A percentile compares a stretch with the other conserved stretches of the same genome.
These are phyloP conservation scores for Solanum hybrid DNA, from an alignment of 305 asterid genomes.

Conservation along the genomic window DNA sequence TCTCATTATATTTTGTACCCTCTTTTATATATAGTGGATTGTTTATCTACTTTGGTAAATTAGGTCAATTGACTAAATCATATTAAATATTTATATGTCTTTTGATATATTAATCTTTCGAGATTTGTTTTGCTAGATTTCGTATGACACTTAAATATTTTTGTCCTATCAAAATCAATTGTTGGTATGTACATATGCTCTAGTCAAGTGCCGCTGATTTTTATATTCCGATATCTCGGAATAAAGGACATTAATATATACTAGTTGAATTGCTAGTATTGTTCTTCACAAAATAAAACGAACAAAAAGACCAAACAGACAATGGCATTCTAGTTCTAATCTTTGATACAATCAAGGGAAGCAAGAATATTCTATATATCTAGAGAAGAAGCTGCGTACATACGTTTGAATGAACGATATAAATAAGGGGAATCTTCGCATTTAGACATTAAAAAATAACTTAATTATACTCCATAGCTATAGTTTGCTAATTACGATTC, in stretches of 20 bases:
- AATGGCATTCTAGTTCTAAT: not conserved
- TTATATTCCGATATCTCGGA: not conserved
- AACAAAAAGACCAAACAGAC: no score
- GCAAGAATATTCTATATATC: not conserved
- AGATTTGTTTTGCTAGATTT: no score
- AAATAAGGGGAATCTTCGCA: not conserved
- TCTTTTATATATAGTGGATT: no score
- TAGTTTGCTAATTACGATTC: not conserved
- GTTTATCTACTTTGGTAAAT: no score
- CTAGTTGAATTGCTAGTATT: not conserved
- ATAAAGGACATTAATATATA: not conserved
- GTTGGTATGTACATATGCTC: not conserved
- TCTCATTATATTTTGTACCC: no score
- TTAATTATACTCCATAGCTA: not conserved
- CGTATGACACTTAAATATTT: not conserved
- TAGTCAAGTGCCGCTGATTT: not conserved
- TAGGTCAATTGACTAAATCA: no score
- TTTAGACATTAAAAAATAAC: not conserved
- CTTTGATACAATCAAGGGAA: not conserved
- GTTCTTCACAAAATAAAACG: not conserved
- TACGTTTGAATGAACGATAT: not conserved
- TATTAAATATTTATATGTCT: no score
- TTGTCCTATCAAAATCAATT: not conserved
- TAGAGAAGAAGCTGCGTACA: not conserved
- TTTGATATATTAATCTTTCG: no score